Evolutionary conservation across 202 grass and related monocot species (phyloP).

Genomic region (Digitaria exilis): DNA sequence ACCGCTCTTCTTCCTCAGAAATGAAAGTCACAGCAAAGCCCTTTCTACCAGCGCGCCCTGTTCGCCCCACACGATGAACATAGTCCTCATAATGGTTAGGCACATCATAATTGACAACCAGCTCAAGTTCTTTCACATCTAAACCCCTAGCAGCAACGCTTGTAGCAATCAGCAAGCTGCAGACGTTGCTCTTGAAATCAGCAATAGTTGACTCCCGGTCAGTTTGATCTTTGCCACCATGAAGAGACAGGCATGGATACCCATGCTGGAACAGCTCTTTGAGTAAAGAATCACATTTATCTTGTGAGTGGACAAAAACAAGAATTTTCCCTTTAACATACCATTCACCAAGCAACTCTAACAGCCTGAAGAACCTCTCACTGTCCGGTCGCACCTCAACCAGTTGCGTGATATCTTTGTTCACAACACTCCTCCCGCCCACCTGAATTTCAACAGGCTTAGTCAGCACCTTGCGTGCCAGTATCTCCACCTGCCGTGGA

Average conservation of each 20-base stretch:
- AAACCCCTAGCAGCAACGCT: slow-evolving; percentile 90
- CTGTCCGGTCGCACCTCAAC: slow-evolving; percentile 82
- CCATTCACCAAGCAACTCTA: slow-evolving; percentile 92
- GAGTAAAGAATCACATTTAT: slow-evolving; percentile 94
- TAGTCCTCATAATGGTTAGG: slow-evolving; percentile 99
- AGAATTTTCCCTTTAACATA: slow-evolving; percentile 91
- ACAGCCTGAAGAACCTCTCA: slow-evolving; percentile 75
- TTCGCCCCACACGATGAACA: slow-evolving; percentile 94
- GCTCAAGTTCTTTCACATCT: slow-evolving; percentile 94
- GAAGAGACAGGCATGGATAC: slow-evolving; percentile 84
- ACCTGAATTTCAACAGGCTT: slow-evolving; percentile 91
- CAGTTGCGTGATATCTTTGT: slow-evolving; percentile 89
- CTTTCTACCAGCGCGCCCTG: slow-evolving; percentile 88
- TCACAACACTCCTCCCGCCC: slow-evolving; percentile 91
- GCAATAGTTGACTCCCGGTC: slow-evolving; percentile 88
- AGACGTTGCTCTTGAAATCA: slow-evolving; percentile 94
- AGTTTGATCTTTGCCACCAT: slow-evolving; percentile 91
- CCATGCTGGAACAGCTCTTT: slow-evolving; percentile 88
- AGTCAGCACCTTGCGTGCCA: slow-evolving; percentile 82
- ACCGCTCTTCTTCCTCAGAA: slow-evolving; percentile 82
- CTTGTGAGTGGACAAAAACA: slow-evolving; percentile 95
- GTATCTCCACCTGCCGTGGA: slow-evolving; percentile 83
- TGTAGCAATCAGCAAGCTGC: slow-evolving; percentile 86
- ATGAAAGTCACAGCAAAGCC: slow-evolving; percentile 91
- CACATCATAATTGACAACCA: slow-evolving; percentile 93